Percentiles rank a stretch among this genome's conserved stretches.
Evolutionary conservation across 371 early-diverging fungal genomes (phyloP).

Genomic region (Mucor circinelloides): DNA sequence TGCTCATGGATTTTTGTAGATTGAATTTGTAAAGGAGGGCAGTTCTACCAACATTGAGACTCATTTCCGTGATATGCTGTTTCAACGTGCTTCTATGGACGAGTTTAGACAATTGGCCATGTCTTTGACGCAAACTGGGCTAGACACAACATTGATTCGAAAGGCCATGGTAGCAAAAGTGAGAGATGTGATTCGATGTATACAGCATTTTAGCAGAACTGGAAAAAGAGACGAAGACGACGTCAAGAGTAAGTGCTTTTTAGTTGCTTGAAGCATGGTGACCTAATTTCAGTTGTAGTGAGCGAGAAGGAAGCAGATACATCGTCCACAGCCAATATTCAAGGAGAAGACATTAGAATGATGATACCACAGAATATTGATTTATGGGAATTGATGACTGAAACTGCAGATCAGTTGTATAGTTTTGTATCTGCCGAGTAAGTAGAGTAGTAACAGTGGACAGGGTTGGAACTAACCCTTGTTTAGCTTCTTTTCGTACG

Average conservation of each 20-base stretch:
- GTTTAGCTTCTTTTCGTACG: conserved; percentile 62
- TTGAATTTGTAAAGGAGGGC: conserved; percentile 62
- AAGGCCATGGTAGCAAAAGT: conserved; percentile 72
- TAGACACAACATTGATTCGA: conserved; percentile 60
- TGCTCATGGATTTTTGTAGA: conserved; percentile 38
- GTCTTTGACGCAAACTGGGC: conserved; percentile 42
- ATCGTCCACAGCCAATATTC: conserved; percentile 16
- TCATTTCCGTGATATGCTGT: conserved; percentile 70
- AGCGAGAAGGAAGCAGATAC: conserved; percentile 12
- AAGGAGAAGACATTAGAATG: conserved; percentile 58
- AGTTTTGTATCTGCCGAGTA: conserved; percentile 72
- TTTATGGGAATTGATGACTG: conserved; percentile 77
- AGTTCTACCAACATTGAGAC: conserved; percentile 60
- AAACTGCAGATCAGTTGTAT: conserved; percentile 79
- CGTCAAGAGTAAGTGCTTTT: conserved; percentile 5
- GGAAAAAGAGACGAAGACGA: conserved; percentile 19
- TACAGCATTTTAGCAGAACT: conserved; percentile 50
- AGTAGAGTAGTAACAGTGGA: background rate
- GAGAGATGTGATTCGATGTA: conserved; percentile 67
- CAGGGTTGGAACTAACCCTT: background rate
- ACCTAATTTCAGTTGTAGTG: background rate
- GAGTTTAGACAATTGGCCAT: conserved; percentile 63
- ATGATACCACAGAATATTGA: conserved; percentile 68
- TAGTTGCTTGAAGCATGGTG: too few species aligned
- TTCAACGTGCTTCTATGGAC: conserved; percentile 77